Evolutionary conservation across 805 yeast genomes (phyloP).

Genomic region (Teunomyces tritomae): DNA sequence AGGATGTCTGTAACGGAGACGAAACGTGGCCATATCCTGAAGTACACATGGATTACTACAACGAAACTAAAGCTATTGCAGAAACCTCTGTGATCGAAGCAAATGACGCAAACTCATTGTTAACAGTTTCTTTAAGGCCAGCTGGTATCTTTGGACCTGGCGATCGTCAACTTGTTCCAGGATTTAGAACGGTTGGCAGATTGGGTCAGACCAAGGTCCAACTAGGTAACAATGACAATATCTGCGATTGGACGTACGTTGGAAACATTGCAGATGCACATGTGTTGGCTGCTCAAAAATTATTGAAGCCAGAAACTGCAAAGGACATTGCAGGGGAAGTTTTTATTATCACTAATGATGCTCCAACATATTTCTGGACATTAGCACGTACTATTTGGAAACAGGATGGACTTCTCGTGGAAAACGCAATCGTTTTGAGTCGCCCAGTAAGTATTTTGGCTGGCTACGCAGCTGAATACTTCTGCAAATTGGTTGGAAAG

Average conservation of each 20-base stretch:
- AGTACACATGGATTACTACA: constrained; percentile 93
- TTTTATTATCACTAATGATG: constrained; percentile 88
- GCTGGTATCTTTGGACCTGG: constrained; percentile 99
- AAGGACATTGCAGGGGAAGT: constrained; percentile 72
- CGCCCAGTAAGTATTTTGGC: constrained; percentile 75
- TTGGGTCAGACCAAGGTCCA: constrained; percentile 89
- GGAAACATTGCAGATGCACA: constrained; percentile 98
- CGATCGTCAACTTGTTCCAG: constrained; percentile 94
- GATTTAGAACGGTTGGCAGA: constrained; percentile 76
- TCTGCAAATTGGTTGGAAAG: constrained; percentile 67
- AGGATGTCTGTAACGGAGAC: constrained; percentile 85
- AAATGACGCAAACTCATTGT: constrained; percentile 54
- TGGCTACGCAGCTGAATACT: constrained; percentile 78
- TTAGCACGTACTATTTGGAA: constrained; percentile 96
- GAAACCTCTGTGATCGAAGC: constrained; percentile 78
- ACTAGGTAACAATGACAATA: constrained; percentile 88
- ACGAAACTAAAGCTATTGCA: constrained; percentile 90
- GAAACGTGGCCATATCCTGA: constrained; percentile 93
- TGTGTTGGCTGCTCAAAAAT: constrained; percentile 81
- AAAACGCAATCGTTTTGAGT: constrained; percentile 61
- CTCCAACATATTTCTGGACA: constrained; percentile 96
- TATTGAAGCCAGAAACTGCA: constrained; percentile 48
- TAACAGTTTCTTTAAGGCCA: constrained; percentile 87
- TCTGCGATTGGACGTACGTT: constrained; percentile 97
- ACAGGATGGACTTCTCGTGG: constrained; percentile 84